A percentile compares a stretch with the other conserved stretches of the same genome.
These are phyloP conservation scores for Coemansia sp. DNA, from an alignment of 192 early-diverging fungal species.

Conservation along the genomic window DNA sequence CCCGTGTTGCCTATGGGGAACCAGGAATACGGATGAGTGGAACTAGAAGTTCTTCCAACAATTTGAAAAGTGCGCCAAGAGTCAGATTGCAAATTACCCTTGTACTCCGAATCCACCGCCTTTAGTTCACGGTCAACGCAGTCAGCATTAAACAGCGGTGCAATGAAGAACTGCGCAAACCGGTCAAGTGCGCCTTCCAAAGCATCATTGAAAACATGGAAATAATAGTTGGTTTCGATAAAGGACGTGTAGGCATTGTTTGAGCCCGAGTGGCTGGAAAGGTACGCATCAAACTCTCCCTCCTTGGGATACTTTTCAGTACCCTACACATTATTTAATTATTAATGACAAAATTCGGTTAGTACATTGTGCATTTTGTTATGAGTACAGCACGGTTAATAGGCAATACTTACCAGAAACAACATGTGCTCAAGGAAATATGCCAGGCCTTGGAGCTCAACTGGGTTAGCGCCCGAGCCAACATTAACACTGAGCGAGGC, in stretches of 20 bases:
- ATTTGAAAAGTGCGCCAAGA: constrained; percentile 30
- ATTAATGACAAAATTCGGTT: neutral
- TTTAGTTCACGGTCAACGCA: constrained; percentile 84
- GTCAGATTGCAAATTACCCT: too few relatives aligned
- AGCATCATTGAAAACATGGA: constrained; percentile 34
- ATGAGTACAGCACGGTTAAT: neutral
- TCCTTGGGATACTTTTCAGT: too few relatives aligned
- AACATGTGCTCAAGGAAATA: constrained; percentile 51
- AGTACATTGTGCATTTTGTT: neutral
- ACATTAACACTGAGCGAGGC: constrained; percentile 59
- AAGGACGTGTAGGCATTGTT: constrained; percentile 34
- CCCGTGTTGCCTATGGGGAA: constrained; percentile 85
- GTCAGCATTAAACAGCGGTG: constrained; percentile 76
- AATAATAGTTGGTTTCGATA: constrained; percentile 25
- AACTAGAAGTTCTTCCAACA: constrained; percentile 34
- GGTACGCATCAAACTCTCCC: constrained; percentile 12
- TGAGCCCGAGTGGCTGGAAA: constrained; percentile 23
- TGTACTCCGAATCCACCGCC: constrained; percentile 61
- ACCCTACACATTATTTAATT: constrained; percentile 37
- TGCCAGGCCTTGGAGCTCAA: constrained; percentile 63
- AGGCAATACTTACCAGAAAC: constrained; percentile 27
- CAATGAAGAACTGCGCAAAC: constrained; percentile 86
- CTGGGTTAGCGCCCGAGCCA: constrained; percentile 61
- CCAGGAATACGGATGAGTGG: constrained; percentile 71
- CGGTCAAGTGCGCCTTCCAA: constrained; percentile 65